Evolutionary conservation across 345 rosid genomes (phyloP), one percentile per base, ranked within the genome.

Genomic region (Turnera subulata): DNA sequence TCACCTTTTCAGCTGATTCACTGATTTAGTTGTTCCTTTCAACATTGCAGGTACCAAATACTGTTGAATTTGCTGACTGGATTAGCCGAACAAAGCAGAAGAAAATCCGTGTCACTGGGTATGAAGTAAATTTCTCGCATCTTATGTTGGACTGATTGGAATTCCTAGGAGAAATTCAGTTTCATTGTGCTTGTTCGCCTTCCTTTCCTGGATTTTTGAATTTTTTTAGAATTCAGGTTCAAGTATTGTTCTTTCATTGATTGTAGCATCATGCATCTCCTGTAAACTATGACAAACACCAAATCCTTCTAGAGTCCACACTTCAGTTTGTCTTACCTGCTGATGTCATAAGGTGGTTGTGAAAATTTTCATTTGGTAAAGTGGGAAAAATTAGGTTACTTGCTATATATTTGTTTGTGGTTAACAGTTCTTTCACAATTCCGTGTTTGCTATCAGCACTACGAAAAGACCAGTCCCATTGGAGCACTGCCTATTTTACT

Each of bases 11-110:
- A 26, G 54, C 25, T 51, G 61, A 64, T 46, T 18, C 35, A 25
- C 42, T 47, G 25, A 59, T 25, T 50, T 18, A 17, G 43, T 53
- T 61, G 16, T n/a, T 33, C 54, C 6, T 15, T 32, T 47, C 25
- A 44, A 59, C 56, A 47, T 58, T 60, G 29, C 76, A 92, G 98
- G 98, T 92, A 40, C 97, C 98, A 13, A 92, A 92, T 72, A 92
- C 91, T 66, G 53, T 70, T 72, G 97, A 92, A 68, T 92, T 92
- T 80, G 97, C 97, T 54, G 96, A 83, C 40, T 92, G 98, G 98
- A 92, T 92, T 76, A 87, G 98, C 59, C 80, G 95, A 57, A 92
- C 97, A 63, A 92, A 92, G 74, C 91, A 85, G 72, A 92, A 92
- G 69, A 78, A 82, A 80, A 92, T 92, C 52, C 93, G 72, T 58